phyloP scores from a whole-genome alignment of 139 green algal genomes.

The Closterium sp. region DNA sequence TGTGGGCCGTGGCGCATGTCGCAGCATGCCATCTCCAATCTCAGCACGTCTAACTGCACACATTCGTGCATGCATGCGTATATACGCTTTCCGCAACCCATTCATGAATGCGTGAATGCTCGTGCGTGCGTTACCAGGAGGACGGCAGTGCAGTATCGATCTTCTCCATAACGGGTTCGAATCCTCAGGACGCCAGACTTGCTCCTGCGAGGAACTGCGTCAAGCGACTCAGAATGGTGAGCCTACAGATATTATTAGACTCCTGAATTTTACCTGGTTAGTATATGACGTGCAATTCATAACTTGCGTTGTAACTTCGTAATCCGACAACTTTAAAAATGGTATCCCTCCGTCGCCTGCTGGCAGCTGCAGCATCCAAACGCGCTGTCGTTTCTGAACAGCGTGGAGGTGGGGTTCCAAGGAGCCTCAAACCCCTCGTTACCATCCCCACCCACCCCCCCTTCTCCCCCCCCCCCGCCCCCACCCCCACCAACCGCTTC shows the following conservation, averaged over 20 bases:
- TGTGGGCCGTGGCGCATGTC: too few relatives aligned
- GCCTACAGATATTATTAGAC: not conserved
- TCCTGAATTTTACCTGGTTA: not conserved
- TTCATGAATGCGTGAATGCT: conserved; percentile 13
- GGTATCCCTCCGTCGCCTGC: not conserved
- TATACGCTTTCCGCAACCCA: too few relatives aligned
- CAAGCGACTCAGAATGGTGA: conserved; percentile 38
- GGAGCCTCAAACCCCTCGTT: too few relatives aligned
- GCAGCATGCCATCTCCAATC: too few relatives aligned
- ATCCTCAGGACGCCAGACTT: conserved; percentile 18
- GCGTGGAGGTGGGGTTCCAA: conserved; percentile 60
- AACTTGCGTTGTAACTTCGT: not conserved
- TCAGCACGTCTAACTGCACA: too few relatives aligned
- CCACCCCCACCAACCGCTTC: not conserved
- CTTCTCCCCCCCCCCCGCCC: too few relatives aligned
- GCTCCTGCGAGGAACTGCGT: conserved; percentile 36
- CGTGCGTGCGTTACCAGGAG: conserved; percentile 33
- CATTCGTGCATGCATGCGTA: not conserved
- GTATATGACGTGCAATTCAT: not conserved
- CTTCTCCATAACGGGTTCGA: conserved; percentile 39
- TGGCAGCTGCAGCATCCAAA: conserved; percentile 49
- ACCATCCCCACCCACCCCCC: too few relatives aligned
- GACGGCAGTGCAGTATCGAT: conserved; percentile 42
- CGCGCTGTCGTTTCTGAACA: conserved; percentile 42
- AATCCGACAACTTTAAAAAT: not conserved